phyloP scores from a whole-genome alignment of 441 rosid genomes.

The Pelargonium australe region DNA sequence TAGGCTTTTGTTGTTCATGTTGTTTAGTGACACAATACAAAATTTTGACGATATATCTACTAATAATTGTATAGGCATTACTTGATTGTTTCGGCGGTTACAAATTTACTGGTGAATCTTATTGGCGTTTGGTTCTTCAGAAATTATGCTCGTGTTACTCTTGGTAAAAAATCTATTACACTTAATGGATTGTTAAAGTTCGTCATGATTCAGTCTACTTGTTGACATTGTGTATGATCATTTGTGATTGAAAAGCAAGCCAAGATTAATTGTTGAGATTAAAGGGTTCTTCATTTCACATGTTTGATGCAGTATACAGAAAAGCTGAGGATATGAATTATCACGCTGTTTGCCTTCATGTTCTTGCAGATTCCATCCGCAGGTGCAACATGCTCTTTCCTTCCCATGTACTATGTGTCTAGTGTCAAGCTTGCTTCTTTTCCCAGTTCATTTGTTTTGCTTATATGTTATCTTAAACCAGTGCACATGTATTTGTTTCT shows the following conservation, averaged over 20 bases:
- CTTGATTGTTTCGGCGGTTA: conserved; percentile 89
- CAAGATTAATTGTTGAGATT: neutral
- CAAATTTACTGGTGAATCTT: conserved; percentile 83
- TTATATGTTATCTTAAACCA: conserved; percentile 26
- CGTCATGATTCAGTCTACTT: neutral
- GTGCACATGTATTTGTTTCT: conserved; percentile 30
- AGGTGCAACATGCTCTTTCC: conserved; percentile 40
- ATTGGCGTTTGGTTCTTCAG: conserved; percentile 97
- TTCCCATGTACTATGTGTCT: neutral
- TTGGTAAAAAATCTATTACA: conserved; percentile 45
- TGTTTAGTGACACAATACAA: neutral
- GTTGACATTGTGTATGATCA: neutral
- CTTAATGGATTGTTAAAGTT: conserved; percentile 1
- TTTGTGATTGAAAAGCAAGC: neutral
- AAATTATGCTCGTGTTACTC: conserved; percentile 80
- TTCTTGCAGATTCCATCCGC: conserved; percentile 91
- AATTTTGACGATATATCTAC: neutral
- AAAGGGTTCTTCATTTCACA: neutral
- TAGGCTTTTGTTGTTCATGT: neutral
- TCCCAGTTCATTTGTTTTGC: neutral
- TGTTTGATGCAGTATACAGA: conserved; percentile 64
- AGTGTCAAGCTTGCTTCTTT: neutral
- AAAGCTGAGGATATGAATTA: conserved; percentile 93
- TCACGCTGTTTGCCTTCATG: conserved; percentile 91
- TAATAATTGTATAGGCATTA: conserved; percentile 58